Base-by-base conservation (phyloP, 2,329 filamentous ascomycete genomes). In the Aspergillus terreus region DNA sequence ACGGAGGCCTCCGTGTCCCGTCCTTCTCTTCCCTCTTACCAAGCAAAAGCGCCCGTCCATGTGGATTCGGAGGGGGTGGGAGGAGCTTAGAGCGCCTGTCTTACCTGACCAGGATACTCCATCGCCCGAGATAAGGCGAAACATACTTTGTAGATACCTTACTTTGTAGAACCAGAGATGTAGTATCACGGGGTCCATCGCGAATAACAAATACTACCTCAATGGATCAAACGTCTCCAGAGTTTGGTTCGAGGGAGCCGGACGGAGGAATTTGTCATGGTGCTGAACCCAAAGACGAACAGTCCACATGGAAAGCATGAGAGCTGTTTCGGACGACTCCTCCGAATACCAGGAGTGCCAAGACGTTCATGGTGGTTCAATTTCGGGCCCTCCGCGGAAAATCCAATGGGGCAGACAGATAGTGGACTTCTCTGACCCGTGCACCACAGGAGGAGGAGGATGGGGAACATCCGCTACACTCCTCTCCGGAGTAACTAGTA, bases 1-100 rank as follows among this genome's bases (percentile, higher is more conserved):
- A 46, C 49, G 49, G 49, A 51, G 44, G 41, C 44, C 40, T 51
- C 49, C 44, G 49, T 51, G 44, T 43, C 46, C 44, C 49, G 38
- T 47, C 14, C 30, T 44, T 38, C 30, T 44, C 44, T 42, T 47
- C 47, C 44, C 30, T 44, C 44, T 42, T 47, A 51, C 49, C 44
- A 44, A 50, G 32, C 11, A 19, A 15, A 43, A 17, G 33, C 12
- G 35, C 15, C 23, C 6, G 35, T 45, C 7, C 43, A 21, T 23
- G 48, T 33, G 43, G 48, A 46, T 46, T 41, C 19, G 35, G 43
- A 32, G 41, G 42, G 42, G 15, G 27, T 25, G 6, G 48, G 32
- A 23, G 36, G 45, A 32, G 33, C 35, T 17, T 17, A 15, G 41
- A 45, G 19, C 44, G 50, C 40, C 17, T 46, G 50, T 46, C 42